Evolutionary conservation across 1,284 basidiomycete species (phyloP).

Genomic region (Trichosporon asahii): DNA sequence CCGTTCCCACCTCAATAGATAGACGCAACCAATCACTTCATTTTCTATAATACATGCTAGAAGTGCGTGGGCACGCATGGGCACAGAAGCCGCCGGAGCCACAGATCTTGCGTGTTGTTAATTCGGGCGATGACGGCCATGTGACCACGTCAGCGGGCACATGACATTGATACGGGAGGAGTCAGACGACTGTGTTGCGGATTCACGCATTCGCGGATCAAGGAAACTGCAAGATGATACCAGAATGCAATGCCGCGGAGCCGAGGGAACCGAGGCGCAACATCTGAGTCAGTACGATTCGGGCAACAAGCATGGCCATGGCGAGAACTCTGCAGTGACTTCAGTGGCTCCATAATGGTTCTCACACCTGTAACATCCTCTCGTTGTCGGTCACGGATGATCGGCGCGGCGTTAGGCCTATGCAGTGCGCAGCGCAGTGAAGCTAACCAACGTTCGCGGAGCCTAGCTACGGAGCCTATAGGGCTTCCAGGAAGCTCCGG

Average conservation of each 20-base stretch:
- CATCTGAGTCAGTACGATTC: background rate
- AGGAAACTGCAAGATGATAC: background rate
- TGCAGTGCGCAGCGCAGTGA: background rate
- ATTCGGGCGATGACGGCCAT: background rate
- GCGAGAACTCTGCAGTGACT: background rate
- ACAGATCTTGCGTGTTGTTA: background rate
- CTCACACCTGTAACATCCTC: too few relatives aligned
- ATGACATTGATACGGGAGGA: background rate
- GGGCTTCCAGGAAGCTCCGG: background rate
- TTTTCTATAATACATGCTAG: background rate
- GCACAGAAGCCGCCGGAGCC: background rate
- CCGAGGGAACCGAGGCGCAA: background rate
- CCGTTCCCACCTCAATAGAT: constrained; percentile 13
- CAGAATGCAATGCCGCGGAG: background rate
- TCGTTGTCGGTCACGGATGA: background rate
- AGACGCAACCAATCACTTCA: background rate
- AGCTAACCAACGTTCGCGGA: background rate
- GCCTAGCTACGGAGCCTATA: background rate
- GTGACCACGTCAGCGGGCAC: background rate
- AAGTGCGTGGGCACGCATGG: background rate
- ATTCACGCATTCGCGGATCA: background rate
- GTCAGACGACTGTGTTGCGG: background rate
- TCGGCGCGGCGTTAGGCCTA: background rate
- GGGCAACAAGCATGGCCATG: background rate
- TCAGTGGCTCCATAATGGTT: background rate